phyloP scores from a whole-genome alignment of 106 monocot genomes.

The Dendrobium huoshanense region DNA sequence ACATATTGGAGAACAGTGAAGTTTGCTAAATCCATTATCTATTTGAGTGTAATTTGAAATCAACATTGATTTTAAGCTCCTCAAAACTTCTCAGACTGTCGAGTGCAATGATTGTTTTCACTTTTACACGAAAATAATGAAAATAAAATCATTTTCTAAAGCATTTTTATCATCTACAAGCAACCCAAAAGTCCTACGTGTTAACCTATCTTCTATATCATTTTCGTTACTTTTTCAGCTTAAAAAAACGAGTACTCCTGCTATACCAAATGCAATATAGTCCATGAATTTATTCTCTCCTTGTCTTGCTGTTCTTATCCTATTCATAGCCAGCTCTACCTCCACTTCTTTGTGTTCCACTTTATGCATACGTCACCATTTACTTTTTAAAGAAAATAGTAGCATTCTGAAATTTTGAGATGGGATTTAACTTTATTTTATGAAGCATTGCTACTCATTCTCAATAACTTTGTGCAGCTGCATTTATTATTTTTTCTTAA shows the following conservation, averaged over 20 bases:
- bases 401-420: neutral
- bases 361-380: neutral
- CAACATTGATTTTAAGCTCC: too few relatives aligned
- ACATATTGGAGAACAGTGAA: too few relatives aligned
- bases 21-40: too few relatives aligned
- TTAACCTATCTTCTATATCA: neutral
- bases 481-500: neutral
- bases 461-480: neutral
- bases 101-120: too few relatives aligned
- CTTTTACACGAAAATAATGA: too few relatives aligned
- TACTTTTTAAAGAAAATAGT: constrained; percentile 1
- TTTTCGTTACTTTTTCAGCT: neutral
- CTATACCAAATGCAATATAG: neutral
- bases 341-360: neutral
- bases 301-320: neutral
- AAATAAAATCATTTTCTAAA: too few relatives aligned
- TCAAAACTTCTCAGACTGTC: too few relatives aligned
- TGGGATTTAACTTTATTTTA: neutral
- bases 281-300: neutral
- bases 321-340: neutral
- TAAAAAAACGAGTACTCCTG: neutral
- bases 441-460: neutral
- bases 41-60: too few relatives aligned
- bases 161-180: too few relatives aligned
- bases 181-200: neutral